Percentiles rank a stretch among this genome's conserved stretches.
Evolutionary conservation across 2,329 filamentous ascomycete genomes (phyloP).

Genomic region (Aotearoamyces nothofagi): DNA sequence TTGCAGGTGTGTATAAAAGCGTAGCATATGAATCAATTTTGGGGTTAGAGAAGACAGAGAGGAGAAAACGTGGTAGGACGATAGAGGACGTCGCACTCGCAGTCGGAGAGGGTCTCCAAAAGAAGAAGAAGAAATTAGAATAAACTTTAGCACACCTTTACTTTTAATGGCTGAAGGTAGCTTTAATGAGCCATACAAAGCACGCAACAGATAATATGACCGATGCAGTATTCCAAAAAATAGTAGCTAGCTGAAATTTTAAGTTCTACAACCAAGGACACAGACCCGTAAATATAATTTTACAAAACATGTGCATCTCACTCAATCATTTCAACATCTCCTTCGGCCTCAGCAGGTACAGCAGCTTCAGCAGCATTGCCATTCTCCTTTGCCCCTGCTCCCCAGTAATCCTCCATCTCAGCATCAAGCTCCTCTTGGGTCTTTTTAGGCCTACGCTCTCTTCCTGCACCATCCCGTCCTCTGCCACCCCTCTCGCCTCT

Average conservation of each 20-base stretch:
- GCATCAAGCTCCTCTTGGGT: slow-evolving; percentile 85
- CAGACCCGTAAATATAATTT: too few species aligned
- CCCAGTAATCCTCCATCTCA: slow-evolving; percentile 96
- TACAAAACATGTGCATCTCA: too few species aligned
- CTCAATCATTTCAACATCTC: slow-evolving; percentile 59
- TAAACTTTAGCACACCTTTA: too few species aligned
- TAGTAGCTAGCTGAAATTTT: too few species aligned
- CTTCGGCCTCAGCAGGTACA: slow-evolving; percentile 16
- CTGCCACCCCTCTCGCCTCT: slow-evolving; percentile 24
- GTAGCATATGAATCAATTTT: slow-evolving; percentile 47
- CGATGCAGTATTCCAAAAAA: too few species aligned
- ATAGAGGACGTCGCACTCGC: slow-evolving; percentile 38
- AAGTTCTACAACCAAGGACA: too few species aligned
- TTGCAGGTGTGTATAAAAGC: slow-evolving; percentile 43
- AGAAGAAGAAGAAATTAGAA: slow-evolving; percentile 29
- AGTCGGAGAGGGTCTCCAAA: slow-evolving; percentile 30
- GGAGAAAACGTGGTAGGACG: slow-evolving; percentile 37
- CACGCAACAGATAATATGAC: too few species aligned
- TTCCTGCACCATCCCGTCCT: slow-evolving; percentile 25
- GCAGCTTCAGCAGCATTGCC: slow-evolving; percentile 17
- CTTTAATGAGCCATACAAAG: too few species aligned
- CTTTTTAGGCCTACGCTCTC: slow-evolving; percentile 50
- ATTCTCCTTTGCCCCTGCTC: slow-evolving; percentile 24
- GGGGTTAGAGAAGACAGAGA: slow-evolving; percentile 40
- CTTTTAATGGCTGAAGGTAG: too few species aligned